Percentiles rank a stretch among this genome's conserved stretches.
These are phyloP conservation scores for Penicillium argentinense DNA, from an alignment of 495 filamentous ascomycete genomes.

Conservation along the genomic window DNA sequence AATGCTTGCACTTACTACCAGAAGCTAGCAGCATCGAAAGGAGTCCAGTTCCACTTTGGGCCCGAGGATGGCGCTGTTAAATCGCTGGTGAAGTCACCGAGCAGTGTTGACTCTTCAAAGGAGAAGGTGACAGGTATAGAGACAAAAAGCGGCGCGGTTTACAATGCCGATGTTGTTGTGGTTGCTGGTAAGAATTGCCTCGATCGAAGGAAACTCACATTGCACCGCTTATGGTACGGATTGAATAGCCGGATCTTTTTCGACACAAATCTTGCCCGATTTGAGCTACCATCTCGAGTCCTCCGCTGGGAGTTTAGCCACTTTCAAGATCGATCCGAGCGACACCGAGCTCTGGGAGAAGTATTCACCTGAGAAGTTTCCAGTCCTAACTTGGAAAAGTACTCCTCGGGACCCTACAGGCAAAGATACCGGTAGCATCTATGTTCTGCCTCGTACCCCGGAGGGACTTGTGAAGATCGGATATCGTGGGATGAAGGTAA, in stretches of 20 bases:
- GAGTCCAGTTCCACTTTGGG: slow-evolving; percentile 15
- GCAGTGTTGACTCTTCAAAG: slow-evolving; percentile 9
- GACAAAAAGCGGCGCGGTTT: slow-evolving; percentile 9
- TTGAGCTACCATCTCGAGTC: slow-evolving; percentile 20
- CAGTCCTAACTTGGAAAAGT: slow-evolving; percentile 20
- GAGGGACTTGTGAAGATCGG: slow-evolving; percentile 19
- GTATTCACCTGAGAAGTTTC: slow-evolving; percentile 18
- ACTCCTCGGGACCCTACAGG: slow-evolving; percentile 8
- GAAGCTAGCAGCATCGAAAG: slow-evolving; percentile 9
- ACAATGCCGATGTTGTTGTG: slow-evolving; percentile 13
- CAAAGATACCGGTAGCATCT: slow-evolving; percentile 20
- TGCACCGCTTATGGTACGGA: slow-evolving; percentile 4
- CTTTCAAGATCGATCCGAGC: slow-evolving; percentile 14
- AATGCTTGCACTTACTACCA: slow-evolving; percentile 18
- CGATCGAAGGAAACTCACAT: too few relatives aligned
- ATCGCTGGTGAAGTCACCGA: slow-evolving; percentile 11
- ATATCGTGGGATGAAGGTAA: slow-evolving; percentile 18
- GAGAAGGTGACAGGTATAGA: slow-evolving; percentile 13
- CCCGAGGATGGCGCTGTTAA: slow-evolving; percentile 7
- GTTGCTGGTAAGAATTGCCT: slow-evolving; percentile 22
- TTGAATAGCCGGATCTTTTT: slow-evolving; percentile 18
- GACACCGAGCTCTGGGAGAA: slow-evolving; percentile 17
- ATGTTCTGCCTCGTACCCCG: slow-evolving; percentile 19
- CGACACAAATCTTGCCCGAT: slow-evolving; percentile 14
- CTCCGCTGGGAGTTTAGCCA: slow-evolving; percentile 17